Evolutionary conservation across 2,329 filamentous ascomycete genomes (phyloP).

Genomic region (Dactylellina leptospora): DNA sequence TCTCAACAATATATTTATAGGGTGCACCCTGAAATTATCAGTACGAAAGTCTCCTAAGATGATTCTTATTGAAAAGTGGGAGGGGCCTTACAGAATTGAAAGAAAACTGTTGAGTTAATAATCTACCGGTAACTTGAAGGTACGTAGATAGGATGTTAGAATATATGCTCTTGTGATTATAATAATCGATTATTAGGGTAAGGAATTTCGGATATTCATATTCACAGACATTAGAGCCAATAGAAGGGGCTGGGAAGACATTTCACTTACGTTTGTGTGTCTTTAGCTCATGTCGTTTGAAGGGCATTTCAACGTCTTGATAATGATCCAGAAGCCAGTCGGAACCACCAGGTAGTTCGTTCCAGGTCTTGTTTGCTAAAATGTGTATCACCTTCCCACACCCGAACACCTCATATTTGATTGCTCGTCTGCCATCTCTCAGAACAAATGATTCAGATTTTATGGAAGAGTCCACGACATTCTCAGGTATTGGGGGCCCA

Average conservation of each 20-base stretch:
- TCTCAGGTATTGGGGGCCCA: constrained; percentile 55
- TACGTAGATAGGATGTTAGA: too few species aligned
- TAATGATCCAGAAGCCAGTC: constrained; percentile 68
- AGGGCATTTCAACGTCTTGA: constrained; percentile 56
- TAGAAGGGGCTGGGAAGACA: not conserved
- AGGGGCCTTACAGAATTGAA: constrained; percentile 65
- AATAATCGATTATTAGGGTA: not conserved
- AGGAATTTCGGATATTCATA: not conserved
- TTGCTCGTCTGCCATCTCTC: constrained; percentile 58
- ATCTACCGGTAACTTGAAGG: constrained; percentile 61
- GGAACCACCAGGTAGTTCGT: constrained; percentile 66
- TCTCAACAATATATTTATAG: constrained; percentile 72
- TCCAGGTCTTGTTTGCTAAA: constrained; percentile 66
- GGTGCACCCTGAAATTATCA: constrained; percentile 66
- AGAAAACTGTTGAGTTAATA: constrained; percentile 66
- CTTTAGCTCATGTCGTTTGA: constrained; percentile 60
- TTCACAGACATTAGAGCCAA: not conserved
- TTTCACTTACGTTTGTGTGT: constrained; percentile 56
- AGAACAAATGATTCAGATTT: constrained; percentile 58
- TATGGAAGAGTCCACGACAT: constrained; percentile 57
- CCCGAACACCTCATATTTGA: constrained; percentile 60
- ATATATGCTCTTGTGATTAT: too few species aligned
- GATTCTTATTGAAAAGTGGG: constrained; percentile 10
- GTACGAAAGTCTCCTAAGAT: constrained; percentile 56
- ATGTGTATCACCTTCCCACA: constrained; percentile 67